Conservation (phyloP, 331 rosid species). For the Prunus yedoensis region DNA sequence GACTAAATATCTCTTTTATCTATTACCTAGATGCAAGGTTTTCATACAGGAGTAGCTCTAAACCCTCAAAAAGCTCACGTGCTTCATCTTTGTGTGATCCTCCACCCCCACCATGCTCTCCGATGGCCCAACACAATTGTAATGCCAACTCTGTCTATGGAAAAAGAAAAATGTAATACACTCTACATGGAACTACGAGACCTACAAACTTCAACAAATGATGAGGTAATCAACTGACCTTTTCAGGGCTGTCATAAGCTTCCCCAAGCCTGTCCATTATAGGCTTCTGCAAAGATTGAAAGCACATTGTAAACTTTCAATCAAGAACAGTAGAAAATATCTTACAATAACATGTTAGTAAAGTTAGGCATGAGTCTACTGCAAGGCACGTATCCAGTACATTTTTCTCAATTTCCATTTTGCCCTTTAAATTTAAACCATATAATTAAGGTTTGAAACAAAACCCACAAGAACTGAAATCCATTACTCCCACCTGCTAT, state of each 20-base stretch:
- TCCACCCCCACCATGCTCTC: constrained; percentile 99
- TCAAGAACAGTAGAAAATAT: neutral
- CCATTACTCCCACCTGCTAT: neutral
- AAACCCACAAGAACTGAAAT: neutral
- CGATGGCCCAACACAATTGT: constrained; percentile 97
- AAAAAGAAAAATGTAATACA: constrained; percentile 22
- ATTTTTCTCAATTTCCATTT: neutral
- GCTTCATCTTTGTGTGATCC: constrained; percentile 90
- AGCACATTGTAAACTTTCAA: neutral
- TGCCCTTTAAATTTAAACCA: neutral
- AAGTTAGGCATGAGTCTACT: neutral
- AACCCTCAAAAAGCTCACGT: constrained; percentile 95
- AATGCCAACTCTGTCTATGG: constrained; percentile 86
- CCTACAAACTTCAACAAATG: constrained; percentile 5
- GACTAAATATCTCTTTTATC: too few species aligned
- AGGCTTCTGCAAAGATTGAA: constrained; percentile 70
- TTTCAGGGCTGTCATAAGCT: constrained; percentile 86
- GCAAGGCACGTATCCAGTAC: neutral
- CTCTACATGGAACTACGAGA: constrained; percentile 23
- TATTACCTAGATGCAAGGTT: constrained; percentile 87
- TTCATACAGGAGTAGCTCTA: constrained; percentile 90
- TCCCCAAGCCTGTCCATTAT: constrained; percentile 87
- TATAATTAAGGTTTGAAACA: neutral
- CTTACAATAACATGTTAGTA: neutral
- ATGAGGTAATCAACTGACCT: constrained; percentile 53